Evolutionary conservation across 1,284 basidiomycete genomes (phyloP), one percentile per base, ranked within the genome.

Genomic region (Tylopilus sp.): DNA sequence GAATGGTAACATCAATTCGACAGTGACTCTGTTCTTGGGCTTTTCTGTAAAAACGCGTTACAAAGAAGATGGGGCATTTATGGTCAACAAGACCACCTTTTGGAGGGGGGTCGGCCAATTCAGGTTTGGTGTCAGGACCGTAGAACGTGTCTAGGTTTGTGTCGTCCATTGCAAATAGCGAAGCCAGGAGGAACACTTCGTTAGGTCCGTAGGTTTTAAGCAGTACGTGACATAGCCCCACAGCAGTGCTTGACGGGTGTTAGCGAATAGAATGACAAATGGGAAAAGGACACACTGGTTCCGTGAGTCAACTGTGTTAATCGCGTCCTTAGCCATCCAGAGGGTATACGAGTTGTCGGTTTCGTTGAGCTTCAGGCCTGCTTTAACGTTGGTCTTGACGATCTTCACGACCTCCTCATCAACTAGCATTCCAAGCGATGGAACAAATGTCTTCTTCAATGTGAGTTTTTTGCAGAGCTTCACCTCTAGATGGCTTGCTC

Each of bases 191-290:
- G 4, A 75, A 49, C 10, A 72, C 53, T 19, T 74, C 73, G 38
- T 71, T 67, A 15, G 58, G 62, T 41, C 61, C 66, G 41, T 70
- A 75, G 4, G 61, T 65, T 26, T 63, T 72, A 32, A 74, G 70
- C 29, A 77, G 58, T 9, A 67, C 38, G 26, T 66, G 70, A 57
- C 73, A 74, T 22, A 74, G 66, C 6, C 70, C 70, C 33, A 68
- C 62, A 10, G 73, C 70, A 18, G 67, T 57, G n/a, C 73, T 74
- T 47, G 19, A n/a, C 10, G 44, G 9, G 44, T 6, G 24, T 75
- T 10, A 66, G 57, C 19, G 41, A 7, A 8, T 4, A 32, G 26
- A 1, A 49, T 6, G 8, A 47, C 2, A 22, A 19, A 49, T 29
- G 15, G 19, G n/a, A 47, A 47, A n/a, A 26, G 12, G 29, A 69